phyloP scores from a whole-genome alignment of 495 filamentous ascomycete species.

The Acidomyces sp. region DNA sequence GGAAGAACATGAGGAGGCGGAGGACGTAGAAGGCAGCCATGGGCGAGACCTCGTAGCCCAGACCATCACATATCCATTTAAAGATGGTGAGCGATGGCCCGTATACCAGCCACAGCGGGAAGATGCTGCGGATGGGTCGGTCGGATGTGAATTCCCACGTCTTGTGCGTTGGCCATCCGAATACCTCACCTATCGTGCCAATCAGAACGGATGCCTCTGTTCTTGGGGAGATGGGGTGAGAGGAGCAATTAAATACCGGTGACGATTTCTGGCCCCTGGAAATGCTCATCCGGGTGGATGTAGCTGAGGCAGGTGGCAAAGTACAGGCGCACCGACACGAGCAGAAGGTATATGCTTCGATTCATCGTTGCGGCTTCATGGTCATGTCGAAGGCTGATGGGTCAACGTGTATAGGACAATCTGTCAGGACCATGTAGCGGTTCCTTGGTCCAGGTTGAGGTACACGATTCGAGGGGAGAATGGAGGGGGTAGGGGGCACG shows the following conservation, averaged over 20 bases:
- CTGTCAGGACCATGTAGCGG: no score
- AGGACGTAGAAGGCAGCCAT: constrained; percentile 77
- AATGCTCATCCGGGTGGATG: constrained; percentile 95
- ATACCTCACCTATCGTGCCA: constrained; percentile 59
- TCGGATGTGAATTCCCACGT: constrained; percentile 93
- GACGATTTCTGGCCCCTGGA: constrained; percentile 93
- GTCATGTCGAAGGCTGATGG: no score
- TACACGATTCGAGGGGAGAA: no score
- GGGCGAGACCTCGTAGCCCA: constrained; percentile 42
- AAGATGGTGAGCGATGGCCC: constrained; percentile 82
- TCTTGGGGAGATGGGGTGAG: no score
- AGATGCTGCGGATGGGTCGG: constrained; percentile 80
- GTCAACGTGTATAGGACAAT: no score
- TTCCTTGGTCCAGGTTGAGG: no score
- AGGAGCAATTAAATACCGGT: constrained; percentile 60
- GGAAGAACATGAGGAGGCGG: constrained; percentile 74
- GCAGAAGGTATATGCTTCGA: constrained; percentile 74
- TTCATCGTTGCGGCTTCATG: no score
- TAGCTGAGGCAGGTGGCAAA: constrained; percentile 92
- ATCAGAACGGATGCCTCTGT: no score
- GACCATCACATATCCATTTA: constrained; percentile 68
- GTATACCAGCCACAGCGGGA: constrained; percentile 90
- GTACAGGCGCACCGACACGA: constrained; percentile 79
- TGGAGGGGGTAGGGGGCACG: no score
- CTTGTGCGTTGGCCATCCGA: constrained; percentile 66